Base-by-base conservation (phyloP, 2,329 filamentous ascomycete species). In the Fusarium sp. region DNA sequence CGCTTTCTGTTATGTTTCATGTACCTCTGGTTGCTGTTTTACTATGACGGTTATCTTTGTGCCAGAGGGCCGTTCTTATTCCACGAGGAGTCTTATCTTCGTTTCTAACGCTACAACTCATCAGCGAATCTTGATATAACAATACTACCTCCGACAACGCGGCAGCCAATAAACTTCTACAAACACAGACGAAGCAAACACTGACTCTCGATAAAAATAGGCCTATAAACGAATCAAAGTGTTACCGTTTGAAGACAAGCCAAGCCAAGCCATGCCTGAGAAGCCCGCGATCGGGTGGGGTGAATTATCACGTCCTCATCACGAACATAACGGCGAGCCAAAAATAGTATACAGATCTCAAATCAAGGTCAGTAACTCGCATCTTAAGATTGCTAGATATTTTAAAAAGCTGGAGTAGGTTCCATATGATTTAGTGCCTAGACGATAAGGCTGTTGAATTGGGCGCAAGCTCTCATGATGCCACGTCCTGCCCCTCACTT, bases 401-500 rank as follows among this genome's bases (percentile, higher is more conserved):
- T 4, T 22, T 3, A 8, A 18, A 33, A 24, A 12, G 18, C n/a
- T 24, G 20, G 13, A 4, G 26, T 15, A 39, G 26, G 22, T 41
- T 41, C 52, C 18, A n/a, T 22, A 18, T 31, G 35, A n/a, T 26
- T 22, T 20, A 39, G 14, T n/a, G 38, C n/a, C 8, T 7, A 38
- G 26, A 47, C 57, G 35, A n/a, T 11, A n/a, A 35, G 38, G 14
- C 28, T 45, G 26, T 58, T 59, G 24, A 26, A 42, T 56, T 38
- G 20, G 41, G 42, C 31, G 49, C 47, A 24, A 41, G 49, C 58
- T 35, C 54, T 42, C 49, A 71, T 51, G 45, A 74, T 65, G 48
- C 63, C 47, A 62, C 35, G 47, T 60, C n/a, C 45, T 68, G 68
- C 71, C 71, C 72, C 72, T 74, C 72, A 74, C 67, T 60, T 72